Base-by-base conservation (phyloP, 2,329 filamentous ascomycete genomes). In the Alternaria dauci region DNA sequence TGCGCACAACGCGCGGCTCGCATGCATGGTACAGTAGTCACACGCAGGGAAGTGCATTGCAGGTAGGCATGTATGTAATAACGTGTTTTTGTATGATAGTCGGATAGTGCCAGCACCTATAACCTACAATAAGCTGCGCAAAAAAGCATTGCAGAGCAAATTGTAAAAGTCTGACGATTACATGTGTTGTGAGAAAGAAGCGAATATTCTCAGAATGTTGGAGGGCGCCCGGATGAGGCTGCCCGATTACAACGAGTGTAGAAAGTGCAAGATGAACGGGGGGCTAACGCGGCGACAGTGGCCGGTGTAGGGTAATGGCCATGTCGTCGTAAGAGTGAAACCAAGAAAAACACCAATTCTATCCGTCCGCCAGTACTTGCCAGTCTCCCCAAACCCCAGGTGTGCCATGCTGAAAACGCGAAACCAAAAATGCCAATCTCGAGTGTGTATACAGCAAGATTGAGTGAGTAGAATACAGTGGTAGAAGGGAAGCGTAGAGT, bases 201-300 rank as follows among this genome's bases (percentile, higher is more conserved):
- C 63, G 71, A 73, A 73, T 58, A 75, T 75, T 75, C 67, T 63
- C 73, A 74, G 73, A 75, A 75, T 68, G 64, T 60, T 47, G 61
- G 63, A 67, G 58, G 26, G 41, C 57, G 53, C 52, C 58, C 63
- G 55, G 30, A 52, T 51, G 36, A 36, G 38, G 63, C 65, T 52
- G 46, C 66, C 69, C 63, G 56, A 79, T 78, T 78, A 79, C 73
- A 79, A 78, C 73, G 76, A 78, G 73, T 63, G 76, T 77, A 77
- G 65, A 66, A 76, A 77, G 47, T 69, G 68, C 72, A 74, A 74
- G 69, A 66, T 56, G 34, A 53, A 58, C 47, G 55, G 48, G 55
- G 55, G 53, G 59, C 52, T 28, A 63, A 62, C 71, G 66, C 72
- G 73, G 71, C 71, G 72, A 74, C 64, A 64, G 67, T 71, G 67